Percentiles rank a stretch among this genome's conserved stretches.
Conservation (phyloP, 345 rosid genomes). For the Pseudoturritis turrita region DNA sequence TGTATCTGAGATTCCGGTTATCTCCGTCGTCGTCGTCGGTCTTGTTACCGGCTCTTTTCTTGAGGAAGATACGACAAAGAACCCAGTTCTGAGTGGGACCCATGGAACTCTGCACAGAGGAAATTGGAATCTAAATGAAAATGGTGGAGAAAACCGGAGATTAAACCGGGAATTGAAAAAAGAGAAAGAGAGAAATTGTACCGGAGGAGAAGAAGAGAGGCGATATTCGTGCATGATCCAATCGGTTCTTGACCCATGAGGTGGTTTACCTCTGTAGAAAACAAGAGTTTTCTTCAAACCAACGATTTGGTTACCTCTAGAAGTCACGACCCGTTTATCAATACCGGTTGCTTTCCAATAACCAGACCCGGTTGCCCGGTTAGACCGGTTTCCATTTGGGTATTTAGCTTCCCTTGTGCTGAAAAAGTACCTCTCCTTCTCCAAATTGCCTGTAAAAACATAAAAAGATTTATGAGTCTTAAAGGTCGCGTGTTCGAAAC, state of each 20-base stretch:
- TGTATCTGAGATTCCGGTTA: constrained; percentile 31
- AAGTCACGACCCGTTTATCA: constrained; percentile 64
- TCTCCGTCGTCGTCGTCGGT: constrained; percentile 41
- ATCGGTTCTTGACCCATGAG: constrained; percentile 75
- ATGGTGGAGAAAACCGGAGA: background rate
- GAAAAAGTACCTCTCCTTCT: constrained; percentile 92
- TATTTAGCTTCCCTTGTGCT: constrained; percentile 89
- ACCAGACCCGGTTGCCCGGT: constrained; percentile 80
- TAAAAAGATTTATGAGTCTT: background rate
- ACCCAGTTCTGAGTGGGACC: constrained; percentile 74
- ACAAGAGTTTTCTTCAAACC: constrained; percentile 99
- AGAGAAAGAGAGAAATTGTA: background rate
- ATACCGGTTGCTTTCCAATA: constrained; percentile 98
- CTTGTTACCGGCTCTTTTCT: constrained; percentile 57
- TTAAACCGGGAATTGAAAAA: background rate
- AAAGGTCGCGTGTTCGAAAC: background rate
- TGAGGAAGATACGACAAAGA: constrained; percentile 84
- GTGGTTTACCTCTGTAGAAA: constrained; percentile 89
- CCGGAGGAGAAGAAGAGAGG: constrained; percentile 39
- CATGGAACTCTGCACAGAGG: constrained; percentile 39
- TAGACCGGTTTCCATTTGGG: constrained; percentile 88
- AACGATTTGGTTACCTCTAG: constrained; percentile 55
- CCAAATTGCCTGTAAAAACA: constrained; percentile 57
- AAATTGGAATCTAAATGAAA: background rate
- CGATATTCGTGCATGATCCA: constrained; percentile 99